Base-by-base conservation (phyloP, 331 rosid genomes). In the Pyracantha coccinea region DNA sequence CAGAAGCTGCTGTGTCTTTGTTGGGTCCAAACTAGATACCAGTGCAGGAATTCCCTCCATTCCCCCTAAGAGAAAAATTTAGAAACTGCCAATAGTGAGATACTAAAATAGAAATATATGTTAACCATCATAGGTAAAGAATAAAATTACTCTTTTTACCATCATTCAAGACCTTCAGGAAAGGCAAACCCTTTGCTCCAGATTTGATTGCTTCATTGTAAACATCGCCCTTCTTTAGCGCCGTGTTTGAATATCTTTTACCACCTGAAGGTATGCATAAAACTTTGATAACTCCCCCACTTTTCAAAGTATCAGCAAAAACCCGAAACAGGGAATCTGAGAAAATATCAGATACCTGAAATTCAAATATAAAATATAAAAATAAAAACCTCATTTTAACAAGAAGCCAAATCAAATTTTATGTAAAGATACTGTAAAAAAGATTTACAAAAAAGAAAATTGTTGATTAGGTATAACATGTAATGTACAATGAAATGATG, bases 101-200 rank as follows among this genome's bases (percentile, higher is more conserved):
- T 66, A 33, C 52, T 41, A 25, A 33, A 44, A 61, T 35, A 25
- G 21, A 53, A 53, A 70, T 53, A 35, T 35, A 47, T 41, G 12
- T 68, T 33, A 20, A 10, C 45, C 33, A 27, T 53, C 74, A 54
- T 57, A 59, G 68, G 35, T 47, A 63, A 12, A 20, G 60, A 72
- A 19, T 54, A 64, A 55, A 75, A 28, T 58, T 58, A 38, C 45
- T 76, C 47, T 35, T 68, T 68, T 76, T 85, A 95, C 99, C 99
- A 69, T 78, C 90, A 81, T 92, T 90, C 69, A 82, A 70, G 74
- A 95, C 89, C 88, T 92, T 95, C 80, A 95, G 87, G 82, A 90
- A 94, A 80, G 96, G 97, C 72, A 95, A 95, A 59, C 97, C 97
- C 85, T 86, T 92, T 4, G 97, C 97, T 75, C 97, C 99, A 75